Conservation (phyloP, 306 rosid genomes). For the Gleditsia sinensis region DNA sequence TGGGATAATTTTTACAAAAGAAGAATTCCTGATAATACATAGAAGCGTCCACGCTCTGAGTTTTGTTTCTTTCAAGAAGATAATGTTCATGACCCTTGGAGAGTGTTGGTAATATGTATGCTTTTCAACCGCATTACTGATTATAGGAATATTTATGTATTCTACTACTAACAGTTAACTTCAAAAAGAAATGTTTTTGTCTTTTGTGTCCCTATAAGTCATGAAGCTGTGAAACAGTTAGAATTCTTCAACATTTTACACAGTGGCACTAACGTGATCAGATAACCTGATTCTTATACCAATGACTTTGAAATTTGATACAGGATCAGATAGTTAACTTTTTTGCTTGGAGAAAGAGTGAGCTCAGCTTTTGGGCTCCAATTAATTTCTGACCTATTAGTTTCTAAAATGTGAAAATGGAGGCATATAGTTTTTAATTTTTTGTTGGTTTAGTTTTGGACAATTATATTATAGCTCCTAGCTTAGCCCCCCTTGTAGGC, state of each 20-base stretch:
- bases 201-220: not conserved
- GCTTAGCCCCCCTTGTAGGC: too few relatives aligned
- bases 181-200: not conserved
- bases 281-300: not conserved
- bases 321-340: not conserved
- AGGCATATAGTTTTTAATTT: not conserved
- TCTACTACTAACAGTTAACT: not conserved
- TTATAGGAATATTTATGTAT: slow-evolving; percentile 45
- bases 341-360: not conserved
- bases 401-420: not conserved
- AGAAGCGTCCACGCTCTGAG: slow-evolving; percentile 71
- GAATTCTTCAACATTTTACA: not conserved
- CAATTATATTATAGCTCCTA: not conserved
- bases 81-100: slow-evolving; percentile 76
- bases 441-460: not conserved
- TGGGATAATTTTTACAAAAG: slow-evolving; percentile 66
- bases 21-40: slow-evolving; percentile 50
- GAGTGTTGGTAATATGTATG: slow-evolving; percentile 71
- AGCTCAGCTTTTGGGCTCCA: not conserved
- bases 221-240: not conserved
- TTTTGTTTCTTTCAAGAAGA: slow-evolving; percentile 63
- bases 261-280: not conserved
- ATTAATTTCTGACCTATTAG: not conserved
- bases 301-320: not conserved
- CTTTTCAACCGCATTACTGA: slow-evolving; percentile 66